Evolutionary conservation across 805 yeast species (phyloP), one percentile per base, ranked within the genome.

Genomic region (Lipomyces yamanashiensis): DNA sequence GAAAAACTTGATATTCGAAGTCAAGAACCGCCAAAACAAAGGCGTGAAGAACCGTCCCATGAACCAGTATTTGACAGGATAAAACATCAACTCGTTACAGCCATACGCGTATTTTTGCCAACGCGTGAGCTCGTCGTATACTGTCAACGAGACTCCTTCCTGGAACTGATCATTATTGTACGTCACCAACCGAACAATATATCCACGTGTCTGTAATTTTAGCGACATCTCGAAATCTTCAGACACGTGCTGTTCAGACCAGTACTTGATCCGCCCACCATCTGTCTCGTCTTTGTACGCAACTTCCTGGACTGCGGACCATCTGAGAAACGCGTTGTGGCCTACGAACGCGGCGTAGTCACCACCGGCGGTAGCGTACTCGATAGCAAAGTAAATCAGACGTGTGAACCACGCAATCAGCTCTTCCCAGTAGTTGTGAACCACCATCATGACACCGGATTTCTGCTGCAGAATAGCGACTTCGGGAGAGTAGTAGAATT

Each of bases 91-190:
- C 60, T 61, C 65, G 34, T 59, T 56, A 23, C 65, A 61, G 5
- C 67, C 65, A 34, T 64, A 61, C 50, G 65, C 65, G 23, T 61
- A 61, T 47, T 61, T 64, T 54, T 64, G 62, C 67, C 67, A 64
- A 21, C 67, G 62, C 13, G 62, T 64, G n/a, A 64, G 51, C 53
- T 64, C 67, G 41, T 64, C 67, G 19, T 64, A 57, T 2, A 64
- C 67, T 12, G 65, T 61, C 34, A 64, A 47, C 41, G 67, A 64
- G 6, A 64, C 67, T 12, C 67, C 67, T 52, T 64, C 67, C 36
- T 61, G 53, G 36, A 64, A 61, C 44, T 61, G 50, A 33, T 61
- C 67, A 43, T 54, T 57, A 23, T 53, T 49, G 51, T 61, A 64
- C 15, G 62, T 21, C 28, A 51, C 49, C 43, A 61, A 33, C 8